Evolutionary conservation across 2,329 filamentous ascomycete species (phyloP).

Genomic region (Sodiomyces alkalinus): DNA sequence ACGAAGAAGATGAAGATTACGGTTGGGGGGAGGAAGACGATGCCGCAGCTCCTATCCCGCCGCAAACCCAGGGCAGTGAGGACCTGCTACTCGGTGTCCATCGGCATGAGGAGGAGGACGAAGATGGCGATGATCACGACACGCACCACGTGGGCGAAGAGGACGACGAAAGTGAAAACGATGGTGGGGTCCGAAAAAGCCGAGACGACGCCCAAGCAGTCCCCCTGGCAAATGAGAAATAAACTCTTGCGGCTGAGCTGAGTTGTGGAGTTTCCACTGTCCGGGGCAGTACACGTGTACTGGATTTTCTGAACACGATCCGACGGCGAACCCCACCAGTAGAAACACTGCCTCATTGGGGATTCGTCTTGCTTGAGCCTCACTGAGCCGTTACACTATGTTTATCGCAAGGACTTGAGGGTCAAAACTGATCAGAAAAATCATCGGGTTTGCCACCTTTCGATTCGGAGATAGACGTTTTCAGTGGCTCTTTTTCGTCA

Average conservation of each 20-base stretch:
- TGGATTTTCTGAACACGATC: neutral
- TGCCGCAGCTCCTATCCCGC: slow-evolving; percentile 44
- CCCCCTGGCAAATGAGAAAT: slow-evolving; percentile 2
- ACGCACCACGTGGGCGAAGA: slow-evolving; percentile 8
- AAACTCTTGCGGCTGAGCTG: too few species aligned
- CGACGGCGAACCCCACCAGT: neutral
- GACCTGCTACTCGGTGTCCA: slow-evolving; percentile 38
- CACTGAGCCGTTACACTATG: too few species aligned
- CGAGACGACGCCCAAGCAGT: slow-evolving; percentile 6
- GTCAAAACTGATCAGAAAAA: too few species aligned
- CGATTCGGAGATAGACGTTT: too few species aligned
- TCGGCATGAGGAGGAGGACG: slow-evolving; percentile 19
- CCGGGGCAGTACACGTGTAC: too few species aligned
- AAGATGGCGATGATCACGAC: slow-evolving; percentile 17
- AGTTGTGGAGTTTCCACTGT: too few species aligned
- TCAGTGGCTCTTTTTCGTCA: too few species aligned
- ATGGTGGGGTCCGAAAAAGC: slow-evolving; percentile 7
- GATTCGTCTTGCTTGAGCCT: too few species aligned
- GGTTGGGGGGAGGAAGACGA: slow-evolving; percentile 57
- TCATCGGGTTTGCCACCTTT: too few species aligned
- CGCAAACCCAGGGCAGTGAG: slow-evolving; percentile 53
- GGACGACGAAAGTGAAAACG: slow-evolving; percentile 7
- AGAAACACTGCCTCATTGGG: neutral
- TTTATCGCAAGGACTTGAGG: too few species aligned
- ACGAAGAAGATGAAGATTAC: slow-evolving; percentile 53